A percentile compares a stretch with the other conserved stretches of the same genome.
Evolutionary conservation across 306 rosid genomes (phyloP).

Genomic region (Cucurbita pepo): DNA sequence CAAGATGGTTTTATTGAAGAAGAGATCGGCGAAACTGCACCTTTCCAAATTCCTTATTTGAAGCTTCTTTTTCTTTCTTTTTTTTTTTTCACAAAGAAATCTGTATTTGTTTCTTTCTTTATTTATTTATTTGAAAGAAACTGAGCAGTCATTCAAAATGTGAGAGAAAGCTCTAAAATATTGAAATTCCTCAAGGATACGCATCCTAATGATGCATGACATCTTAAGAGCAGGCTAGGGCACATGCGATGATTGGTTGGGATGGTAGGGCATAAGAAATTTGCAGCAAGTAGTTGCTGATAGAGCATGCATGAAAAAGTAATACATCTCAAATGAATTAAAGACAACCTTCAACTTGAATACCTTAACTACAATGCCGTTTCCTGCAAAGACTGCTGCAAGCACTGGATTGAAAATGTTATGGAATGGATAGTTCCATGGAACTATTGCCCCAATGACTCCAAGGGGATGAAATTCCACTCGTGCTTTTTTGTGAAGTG

Average conservation of each 20-base stretch:
- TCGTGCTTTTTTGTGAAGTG: conserved; percentile 71
- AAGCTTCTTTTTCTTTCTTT: not conserved
- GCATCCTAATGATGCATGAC: conserved; percentile 1
- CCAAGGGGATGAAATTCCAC: conserved; percentile 94
- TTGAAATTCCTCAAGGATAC: not conserved
- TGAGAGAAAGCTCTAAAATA: not conserved
- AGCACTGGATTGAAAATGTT: conserved; percentile 85
- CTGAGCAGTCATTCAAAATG: not conserved
- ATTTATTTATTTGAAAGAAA: not conserved
- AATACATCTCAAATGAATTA: conserved; percentile 2
- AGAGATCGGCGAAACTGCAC: not conserved
- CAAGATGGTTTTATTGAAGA: not conserved
- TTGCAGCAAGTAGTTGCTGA: not conserved
- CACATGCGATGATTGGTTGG: not conserved
- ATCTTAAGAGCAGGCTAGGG: not conserved
- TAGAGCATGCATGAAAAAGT: not conserved
- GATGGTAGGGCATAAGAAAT: not conserved
- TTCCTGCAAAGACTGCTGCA: conserved; percentile 85
- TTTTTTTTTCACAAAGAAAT: not conserved
- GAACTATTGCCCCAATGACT: conserved; percentile 82
- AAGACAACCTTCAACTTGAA: conserved; percentile 3
- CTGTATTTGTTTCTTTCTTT: not conserved
- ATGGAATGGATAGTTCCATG: conserved; percentile 92
- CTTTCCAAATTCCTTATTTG: not conserved
- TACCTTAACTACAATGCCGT: conserved; percentile 82